These are phyloP conservation scores for Vigna angularis DNA, from an alignment of 306 rosid species.

Conservation along the genomic window DNA sequence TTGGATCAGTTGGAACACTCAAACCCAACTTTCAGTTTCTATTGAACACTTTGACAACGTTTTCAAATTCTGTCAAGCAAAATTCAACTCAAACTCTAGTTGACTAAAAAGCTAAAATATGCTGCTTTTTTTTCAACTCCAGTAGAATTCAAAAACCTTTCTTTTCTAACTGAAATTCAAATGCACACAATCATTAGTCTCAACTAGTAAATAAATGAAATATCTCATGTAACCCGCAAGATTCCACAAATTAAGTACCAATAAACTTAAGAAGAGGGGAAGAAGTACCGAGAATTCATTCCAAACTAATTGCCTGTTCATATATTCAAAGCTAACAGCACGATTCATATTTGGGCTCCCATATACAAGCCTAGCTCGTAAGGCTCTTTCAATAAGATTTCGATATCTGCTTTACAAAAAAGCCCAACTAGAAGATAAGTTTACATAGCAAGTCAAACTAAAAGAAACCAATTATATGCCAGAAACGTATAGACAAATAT, in stretches of 20 bases:
- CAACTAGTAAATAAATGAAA: constrained; percentile 13
- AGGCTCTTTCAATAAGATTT: constrained; percentile 91
- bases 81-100: too few relatives aligned
- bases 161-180: too few relatives aligned
- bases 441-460: constrained; percentile 16
- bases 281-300: constrained; percentile 91
- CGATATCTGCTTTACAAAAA: constrained; percentile 74
- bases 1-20: too few relatives aligned
- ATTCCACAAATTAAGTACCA: constrained; percentile 15
- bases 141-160: too few relatives aligned
- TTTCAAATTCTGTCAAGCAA: too few relatives aligned
- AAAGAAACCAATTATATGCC: constrained; percentile 14
- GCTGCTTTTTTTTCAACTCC: too few relatives aligned
- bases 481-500: neutral
- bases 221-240: constrained; percentile 1
- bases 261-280: constrained; percentile 25
- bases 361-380: constrained; percentile 94
- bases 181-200: neutral
- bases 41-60: too few relatives aligned
- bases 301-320: constrained; percentile 99
- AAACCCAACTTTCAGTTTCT: too few relatives aligned
- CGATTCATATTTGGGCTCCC: constrained; percentile 97
- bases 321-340: constrained; percentile 98
- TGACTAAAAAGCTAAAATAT: too few relatives aligned
- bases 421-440: constrained; percentile 34